A percentile compares a stretch with the other conserved stretches of the same genome.
phyloP scores from a whole-genome alignment of 208 protist species.

The Crithidia expoeki region DNA sequence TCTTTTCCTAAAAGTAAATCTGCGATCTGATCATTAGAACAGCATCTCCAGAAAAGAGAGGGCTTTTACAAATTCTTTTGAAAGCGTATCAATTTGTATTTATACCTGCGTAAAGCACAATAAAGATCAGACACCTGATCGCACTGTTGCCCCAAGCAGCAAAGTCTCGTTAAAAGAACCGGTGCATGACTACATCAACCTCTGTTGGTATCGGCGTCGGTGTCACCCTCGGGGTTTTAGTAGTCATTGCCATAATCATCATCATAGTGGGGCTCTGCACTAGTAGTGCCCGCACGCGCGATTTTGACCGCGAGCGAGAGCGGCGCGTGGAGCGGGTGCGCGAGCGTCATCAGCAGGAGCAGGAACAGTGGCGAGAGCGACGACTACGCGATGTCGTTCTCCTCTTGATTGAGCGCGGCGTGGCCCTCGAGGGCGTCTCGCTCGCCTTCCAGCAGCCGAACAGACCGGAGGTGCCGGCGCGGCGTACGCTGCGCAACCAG shows the following conservation, averaged over 20 bases:
- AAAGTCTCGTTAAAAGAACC: background rate
- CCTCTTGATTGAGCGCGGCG: slow-evolving; percentile 48
- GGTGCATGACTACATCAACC: slow-evolving; percentile 1
- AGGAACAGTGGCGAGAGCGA: slow-evolving; percentile 43
- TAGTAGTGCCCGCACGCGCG: slow-evolving; percentile 4
- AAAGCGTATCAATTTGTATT: too few relatives aligned
- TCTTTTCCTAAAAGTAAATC: too few relatives aligned
- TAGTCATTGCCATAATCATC: background rate
- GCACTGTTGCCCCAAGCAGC: too few relatives aligned
- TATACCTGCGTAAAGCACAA: too few relatives aligned
- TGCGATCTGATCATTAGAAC: too few relatives aligned
- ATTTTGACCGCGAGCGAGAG: slow-evolving; percentile 16
- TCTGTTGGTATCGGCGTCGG: slow-evolving; percentile 17
- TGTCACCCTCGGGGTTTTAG: slow-evolving; percentile 24
- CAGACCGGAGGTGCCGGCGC: slow-evolving; percentile 31
- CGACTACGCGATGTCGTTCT: slow-evolving; percentile 56
- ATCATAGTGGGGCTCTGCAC: slow-evolving; percentile 13
- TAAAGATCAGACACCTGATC: too few relatives aligned
- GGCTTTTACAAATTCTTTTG: too few relatives aligned
- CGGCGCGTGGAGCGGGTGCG: slow-evolving; percentile 28
- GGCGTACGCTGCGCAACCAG: slow-evolving; percentile 20
- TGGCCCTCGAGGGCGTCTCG: slow-evolving; percentile 43
- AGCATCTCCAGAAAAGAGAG: too few relatives aligned
- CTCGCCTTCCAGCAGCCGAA: slow-evolving; percentile 45
- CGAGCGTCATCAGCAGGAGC: slow-evolving; percentile 31